A percentile compares a stretch with the other conserved stretches of the same genome.
phyloP scores from a whole-genome alignment of 495 filamentous ascomycete species.

The Pyrenula aspistea region DNA sequence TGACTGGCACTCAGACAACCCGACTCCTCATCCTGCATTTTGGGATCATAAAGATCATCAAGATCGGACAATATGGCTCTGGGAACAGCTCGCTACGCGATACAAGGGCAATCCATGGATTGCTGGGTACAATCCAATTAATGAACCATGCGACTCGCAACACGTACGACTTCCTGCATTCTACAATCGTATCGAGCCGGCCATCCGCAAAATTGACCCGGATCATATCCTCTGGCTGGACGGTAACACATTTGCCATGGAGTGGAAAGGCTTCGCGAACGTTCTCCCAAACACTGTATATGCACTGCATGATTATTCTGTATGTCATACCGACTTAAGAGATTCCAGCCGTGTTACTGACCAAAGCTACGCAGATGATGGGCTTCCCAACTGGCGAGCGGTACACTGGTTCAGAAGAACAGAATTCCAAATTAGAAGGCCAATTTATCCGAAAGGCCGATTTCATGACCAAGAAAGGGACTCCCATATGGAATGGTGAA shows the following conservation, averaged over 20 bases:
- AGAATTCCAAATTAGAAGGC: slow-evolving; percentile 33
- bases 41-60: slow-evolving; percentile 54
- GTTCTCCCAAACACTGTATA: slow-evolving; percentile 47
- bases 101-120: slow-evolving; percentile 44
- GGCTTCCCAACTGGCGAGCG: slow-evolving; percentile 43
- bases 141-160: slow-evolving; percentile 50
- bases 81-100: slow-evolving; percentile 44
- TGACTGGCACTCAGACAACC: slow-evolving; percentile 53
- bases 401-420: slow-evolving; percentile 37
- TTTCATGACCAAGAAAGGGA: slow-evolving; percentile 40
- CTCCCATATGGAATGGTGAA: slow-evolving; percentile 56
- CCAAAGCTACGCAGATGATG: slow-evolving; percentile 18
- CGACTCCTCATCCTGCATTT: slow-evolving; percentile 42
- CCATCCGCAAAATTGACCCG: slow-evolving; percentile 44
- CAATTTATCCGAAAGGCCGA: slow-evolving; percentile 42
- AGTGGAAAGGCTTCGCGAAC: slow-evolving; percentile 29
- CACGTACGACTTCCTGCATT: slow-evolving; percentile 41
- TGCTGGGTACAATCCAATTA: slow-evolving; percentile 56
- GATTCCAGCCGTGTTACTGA: too few relatives aligned
- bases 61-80: slow-evolving; percentile 46
- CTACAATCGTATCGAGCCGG: slow-evolving; percentile 45
- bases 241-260: slow-evolving; percentile 54
- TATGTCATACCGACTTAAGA: too few relatives aligned
- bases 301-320: slow-evolving; percentile 49
- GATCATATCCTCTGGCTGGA: slow-evolving; percentile 54